phyloP scores from a whole-genome alignment of 208 protist species.

The Borovskyia barvae region DNA sequence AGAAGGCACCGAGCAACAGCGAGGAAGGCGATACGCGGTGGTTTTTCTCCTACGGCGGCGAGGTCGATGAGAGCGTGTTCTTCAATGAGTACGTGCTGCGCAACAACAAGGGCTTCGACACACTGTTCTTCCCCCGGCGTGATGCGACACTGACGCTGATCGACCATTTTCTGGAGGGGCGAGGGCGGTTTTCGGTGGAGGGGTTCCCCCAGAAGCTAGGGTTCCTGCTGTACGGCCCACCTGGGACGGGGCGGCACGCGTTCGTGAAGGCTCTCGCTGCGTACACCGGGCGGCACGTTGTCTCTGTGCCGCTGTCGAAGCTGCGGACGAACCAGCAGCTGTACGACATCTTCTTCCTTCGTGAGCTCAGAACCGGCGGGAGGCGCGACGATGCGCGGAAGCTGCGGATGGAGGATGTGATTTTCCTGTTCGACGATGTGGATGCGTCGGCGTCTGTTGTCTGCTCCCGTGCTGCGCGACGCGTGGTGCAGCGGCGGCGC shows the following conservation, averaged over 20 bases:
- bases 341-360: slow-evolving; percentile 85
- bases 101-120: slow-evolving; percentile 80
- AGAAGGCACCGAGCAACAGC: slow-evolving; percentile 2
- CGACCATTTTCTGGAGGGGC: slow-evolving; percentile 72
- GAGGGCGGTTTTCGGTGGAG: slow-evolving; percentile 76
- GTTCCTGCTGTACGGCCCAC: slow-evolving; percentile 98
- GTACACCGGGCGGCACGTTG: slow-evolving; percentile 95
- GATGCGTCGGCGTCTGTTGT: slow-evolving; percentile 71
- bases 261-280: slow-evolving; percentile 98
- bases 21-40: slow-evolving; percentile 6
- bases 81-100: slow-evolving; percentile 78
- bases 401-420: slow-evolving; percentile 71
- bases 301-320: slow-evolving; percentile 67
- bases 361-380: slow-evolving; percentile 49
- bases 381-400: slow-evolving; percentile 9
- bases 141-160: slow-evolving; percentile 65
- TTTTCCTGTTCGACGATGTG: slow-evolving; percentile 87
- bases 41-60: slow-evolving; percentile 18
- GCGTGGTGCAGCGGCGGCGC: slow-evolving; percentile 25
- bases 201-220: slow-evolving; percentile 93
- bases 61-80: slow-evolving; percentile 12
- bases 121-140: slow-evolving; percentile 84
- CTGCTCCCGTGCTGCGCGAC: slow-evolving; percentile 46
- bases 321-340: slow-evolving; percentile 88
- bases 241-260: slow-evolving; percentile 97